Evolutionary conservation across 1,139 yeast species (phyloP).

Genomic region (Geotrichum macrosporum): DNA sequence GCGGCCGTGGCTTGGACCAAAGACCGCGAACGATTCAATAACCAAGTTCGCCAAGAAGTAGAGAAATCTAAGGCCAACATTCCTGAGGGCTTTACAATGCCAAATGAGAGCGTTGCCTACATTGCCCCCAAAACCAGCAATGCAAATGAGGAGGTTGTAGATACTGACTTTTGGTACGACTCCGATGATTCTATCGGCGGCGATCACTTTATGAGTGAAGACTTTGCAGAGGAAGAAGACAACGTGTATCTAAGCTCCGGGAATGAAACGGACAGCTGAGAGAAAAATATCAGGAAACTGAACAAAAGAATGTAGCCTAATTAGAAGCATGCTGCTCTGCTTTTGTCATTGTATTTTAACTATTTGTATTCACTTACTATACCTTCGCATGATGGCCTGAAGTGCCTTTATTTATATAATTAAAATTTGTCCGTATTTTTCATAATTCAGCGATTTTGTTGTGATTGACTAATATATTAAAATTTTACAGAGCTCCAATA

Average conservation of each 20-base stretch:
- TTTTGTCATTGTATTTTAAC: too few relatives aligned
- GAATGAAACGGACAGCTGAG: constrained; percentile 5
- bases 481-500: constrained; percentile 14
- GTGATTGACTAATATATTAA: background rate
- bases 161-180: constrained; percentile 85
- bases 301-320: too few relatives aligned
- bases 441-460: too few relatives aligned
- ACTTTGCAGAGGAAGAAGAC: constrained; percentile 17
- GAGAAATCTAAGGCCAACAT: constrained; percentile 77
- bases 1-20: constrained; percentile 92
- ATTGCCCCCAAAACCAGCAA: constrained; percentile 42
- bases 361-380: too few relatives aligned
- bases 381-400: too few relatives aligned
- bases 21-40: constrained; percentile 72
- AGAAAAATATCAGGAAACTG: background rate
- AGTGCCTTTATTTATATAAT: too few relatives aligned
- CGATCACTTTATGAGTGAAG: constrained; percentile 33
- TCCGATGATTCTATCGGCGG: constrained; percentile 61
- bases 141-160: constrained; percentile 65
- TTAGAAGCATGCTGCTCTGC: too few relatives aligned
- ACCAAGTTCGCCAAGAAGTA: constrained; percentile 76
- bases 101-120: constrained; percentile 59
- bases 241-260: too few relatives aligned
- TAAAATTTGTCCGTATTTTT: background rate
- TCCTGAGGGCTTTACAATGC: constrained; percentile 82